A percentile compares a stretch with the other conserved stretches of the same genome.
These are phyloP conservation scores for Podila verticillata DNA, from an alignment of 192 early-diverging fungal species.

Conservation along the genomic window DNA sequence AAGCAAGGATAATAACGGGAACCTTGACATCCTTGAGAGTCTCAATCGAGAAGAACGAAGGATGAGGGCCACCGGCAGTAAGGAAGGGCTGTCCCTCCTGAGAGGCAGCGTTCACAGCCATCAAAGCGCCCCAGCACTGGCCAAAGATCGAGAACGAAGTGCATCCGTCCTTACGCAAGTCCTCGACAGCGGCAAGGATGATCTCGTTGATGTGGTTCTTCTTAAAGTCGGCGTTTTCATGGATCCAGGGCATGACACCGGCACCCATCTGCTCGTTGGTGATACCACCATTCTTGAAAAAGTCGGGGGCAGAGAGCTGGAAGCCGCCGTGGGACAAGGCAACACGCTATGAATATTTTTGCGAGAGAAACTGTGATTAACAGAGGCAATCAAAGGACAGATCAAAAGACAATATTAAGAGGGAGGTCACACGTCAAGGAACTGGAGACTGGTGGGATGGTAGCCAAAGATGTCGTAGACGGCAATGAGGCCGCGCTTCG, in stretches of 20 bases:
- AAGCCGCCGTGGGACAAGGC: conserved; percentile 60
- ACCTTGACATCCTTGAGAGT: conserved; percentile 61
- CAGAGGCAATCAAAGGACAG: background rate
- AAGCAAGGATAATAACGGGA: conserved; percentile 69
- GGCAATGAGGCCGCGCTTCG: conserved; percentile 70
- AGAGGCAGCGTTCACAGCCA: conserved; percentile 58
- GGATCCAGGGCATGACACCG: conserved; percentile 40
- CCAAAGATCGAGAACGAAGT: conserved; percentile 64
- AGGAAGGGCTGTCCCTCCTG: conserved; percentile 55
- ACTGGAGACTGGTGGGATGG: conserved; percentile 70
- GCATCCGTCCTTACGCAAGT: conserved; percentile 56
- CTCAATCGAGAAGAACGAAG: conserved; percentile 62
- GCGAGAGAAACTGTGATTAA: too few relatives aligned
- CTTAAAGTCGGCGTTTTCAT: conserved; percentile 24
- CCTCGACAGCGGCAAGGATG: conserved; percentile 27
- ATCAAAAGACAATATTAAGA: background rate
- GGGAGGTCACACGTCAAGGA: conserved; percentile 65
- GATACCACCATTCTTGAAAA: conserved; percentile 62
- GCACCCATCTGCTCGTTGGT: conserved; percentile 32
- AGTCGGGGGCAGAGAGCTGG: conserved; percentile 73
- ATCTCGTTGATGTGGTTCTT: conserved; percentile 32
- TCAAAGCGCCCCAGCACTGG: conserved; percentile 79
- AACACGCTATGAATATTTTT: conserved; percentile 29
- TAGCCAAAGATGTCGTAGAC: conserved; percentile 77
- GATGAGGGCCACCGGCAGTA: conserved; percentile 68